Conservation (phyloP, 2,329 filamentous ascomycete genomes). For the Penicillium sp. region DNA sequence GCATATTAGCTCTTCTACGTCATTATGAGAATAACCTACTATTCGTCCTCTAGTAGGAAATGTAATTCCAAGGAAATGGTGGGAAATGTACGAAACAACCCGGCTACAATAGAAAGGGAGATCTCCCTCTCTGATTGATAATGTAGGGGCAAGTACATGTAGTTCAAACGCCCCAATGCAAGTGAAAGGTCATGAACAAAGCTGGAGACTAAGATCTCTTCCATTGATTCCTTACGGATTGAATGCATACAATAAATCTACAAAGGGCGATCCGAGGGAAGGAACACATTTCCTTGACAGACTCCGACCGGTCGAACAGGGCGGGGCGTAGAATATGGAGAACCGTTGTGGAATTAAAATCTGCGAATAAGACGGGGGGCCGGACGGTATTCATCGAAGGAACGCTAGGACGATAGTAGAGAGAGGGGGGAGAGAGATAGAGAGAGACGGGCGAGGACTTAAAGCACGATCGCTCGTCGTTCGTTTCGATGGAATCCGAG, state of each 20-base stretch:
- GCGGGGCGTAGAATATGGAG: conserved; percentile 13
- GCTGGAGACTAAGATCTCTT: not conserved
- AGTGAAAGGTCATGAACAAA: not conserved
- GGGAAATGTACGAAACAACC: too few species aligned
- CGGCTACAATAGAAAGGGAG: too few species aligned
- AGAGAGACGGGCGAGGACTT: conserved; percentile 19
- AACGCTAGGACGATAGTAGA: conserved; percentile 17
- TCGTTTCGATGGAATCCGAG: conserved; percentile 28
- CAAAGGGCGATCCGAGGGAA: conserved; percentile 9
- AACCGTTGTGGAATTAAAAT: conserved; percentile 23
- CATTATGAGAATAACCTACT: not conserved
- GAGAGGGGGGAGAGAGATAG: not conserved
- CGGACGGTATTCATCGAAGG: conserved; percentile 23
- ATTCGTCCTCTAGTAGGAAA: not conserved
- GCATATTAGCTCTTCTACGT: not conserved
- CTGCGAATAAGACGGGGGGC: conserved; percentile 24
- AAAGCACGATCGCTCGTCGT: conserved; percentile 25
- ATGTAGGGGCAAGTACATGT: too few species aligned
- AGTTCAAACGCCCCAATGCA: too few species aligned
- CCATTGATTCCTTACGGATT: not conserved
- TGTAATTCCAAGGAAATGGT: not conserved
- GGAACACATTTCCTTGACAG: not conserved
- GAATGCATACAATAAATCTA: conserved; percentile 13
- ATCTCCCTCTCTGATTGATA: too few species aligned
- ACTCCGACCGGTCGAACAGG: conserved; percentile 20